Conservation (phyloP, 2,329 filamentous ascomycete species). For the Fusarium penzigii region DNA sequence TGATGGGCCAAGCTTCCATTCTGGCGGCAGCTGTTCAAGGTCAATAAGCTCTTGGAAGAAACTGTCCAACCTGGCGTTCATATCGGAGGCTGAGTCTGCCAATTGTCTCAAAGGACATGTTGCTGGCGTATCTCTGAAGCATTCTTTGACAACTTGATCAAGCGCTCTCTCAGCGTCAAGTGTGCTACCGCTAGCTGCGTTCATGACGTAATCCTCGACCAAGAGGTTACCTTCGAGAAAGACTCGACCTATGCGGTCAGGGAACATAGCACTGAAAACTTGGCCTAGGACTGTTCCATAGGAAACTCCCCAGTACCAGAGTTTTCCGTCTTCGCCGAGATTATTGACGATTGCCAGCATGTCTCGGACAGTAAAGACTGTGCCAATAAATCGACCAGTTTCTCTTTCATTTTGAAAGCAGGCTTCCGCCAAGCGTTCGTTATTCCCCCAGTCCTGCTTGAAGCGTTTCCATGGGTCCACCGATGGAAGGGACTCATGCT, state of each 20-base stretch:
- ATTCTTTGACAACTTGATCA: too few relatives aligned
- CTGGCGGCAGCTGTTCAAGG: too few relatives aligned
- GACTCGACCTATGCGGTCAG: conserved; percentile 17
- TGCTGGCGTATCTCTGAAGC: too few relatives aligned
- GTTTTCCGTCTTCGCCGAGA: conserved; percentile 33
- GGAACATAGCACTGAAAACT: conserved; percentile 22
- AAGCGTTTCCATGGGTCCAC: background rate
- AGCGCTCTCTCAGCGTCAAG: conserved; percentile 4
- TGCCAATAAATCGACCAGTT: conserved; percentile 31
- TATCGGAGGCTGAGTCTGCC: too few relatives aligned
- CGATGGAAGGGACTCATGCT: conserved; percentile 2
- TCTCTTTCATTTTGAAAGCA: conserved; percentile 27
- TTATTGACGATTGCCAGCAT: conserved; percentile 40
- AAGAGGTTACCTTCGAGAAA: conserved; percentile 18
- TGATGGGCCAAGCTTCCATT: too few relatives aligned
- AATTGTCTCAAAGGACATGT: too few relatives aligned
- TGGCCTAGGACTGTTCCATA: conserved; percentile 25
- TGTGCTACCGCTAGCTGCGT: background rate
- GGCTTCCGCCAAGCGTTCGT: background rate
- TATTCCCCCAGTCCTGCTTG: background rate
- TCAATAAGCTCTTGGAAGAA: too few relatives aligned
- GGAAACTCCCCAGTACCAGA: conserved; percentile 36
- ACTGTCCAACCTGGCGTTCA: too few relatives aligned
- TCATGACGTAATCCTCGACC: conserved; percentile 11
- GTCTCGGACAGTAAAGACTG: conserved; percentile 38